Conservation (phyloP, 306 rosid genomes). For the Gillenia trifoliata region DNA sequence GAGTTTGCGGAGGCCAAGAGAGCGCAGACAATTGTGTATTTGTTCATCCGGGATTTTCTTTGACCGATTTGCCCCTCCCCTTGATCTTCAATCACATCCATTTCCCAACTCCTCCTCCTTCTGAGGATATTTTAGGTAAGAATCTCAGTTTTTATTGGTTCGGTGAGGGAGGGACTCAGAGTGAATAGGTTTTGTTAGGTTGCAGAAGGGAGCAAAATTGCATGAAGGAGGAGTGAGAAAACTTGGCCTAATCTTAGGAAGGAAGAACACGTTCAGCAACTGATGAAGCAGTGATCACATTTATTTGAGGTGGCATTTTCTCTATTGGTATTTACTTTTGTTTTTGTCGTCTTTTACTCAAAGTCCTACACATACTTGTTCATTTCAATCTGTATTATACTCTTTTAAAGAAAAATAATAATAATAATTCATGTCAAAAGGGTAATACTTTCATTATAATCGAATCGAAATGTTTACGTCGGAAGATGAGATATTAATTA, state of each 20-base stretch:
- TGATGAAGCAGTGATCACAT: background rate
- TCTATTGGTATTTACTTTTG: background rate
- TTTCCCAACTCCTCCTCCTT: background rate
- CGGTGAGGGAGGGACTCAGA: slow-evolving; percentile 9
- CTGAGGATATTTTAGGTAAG: background rate
- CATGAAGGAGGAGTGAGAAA: background rate
- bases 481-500: too few relatives aligned
- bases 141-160: background rate
- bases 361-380: background rate
- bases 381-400: background rate
- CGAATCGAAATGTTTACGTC: too few relatives aligned
- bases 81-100: background rate
- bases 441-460: too few relatives aligned
- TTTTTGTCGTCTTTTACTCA: background rate
- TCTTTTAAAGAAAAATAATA: too few relatives aligned
- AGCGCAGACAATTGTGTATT: slow-evolving; percentile 56
- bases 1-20: slow-evolving; percentile 80
- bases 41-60: slow-evolving; percentile 36
- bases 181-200: slow-evolving; percentile 3
- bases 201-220: slow-evolving; percentile 3
- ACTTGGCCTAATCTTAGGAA: slow-evolving; percentile 14
- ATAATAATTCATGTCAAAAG: too few relatives aligned
- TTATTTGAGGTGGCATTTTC: background rate
- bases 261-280: slow-evolving; percentile 9
- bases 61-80: background rate